Conservation (phyloP, 2,329 filamentous ascomycete species). For the Penicillium vulpinum region DNA sequence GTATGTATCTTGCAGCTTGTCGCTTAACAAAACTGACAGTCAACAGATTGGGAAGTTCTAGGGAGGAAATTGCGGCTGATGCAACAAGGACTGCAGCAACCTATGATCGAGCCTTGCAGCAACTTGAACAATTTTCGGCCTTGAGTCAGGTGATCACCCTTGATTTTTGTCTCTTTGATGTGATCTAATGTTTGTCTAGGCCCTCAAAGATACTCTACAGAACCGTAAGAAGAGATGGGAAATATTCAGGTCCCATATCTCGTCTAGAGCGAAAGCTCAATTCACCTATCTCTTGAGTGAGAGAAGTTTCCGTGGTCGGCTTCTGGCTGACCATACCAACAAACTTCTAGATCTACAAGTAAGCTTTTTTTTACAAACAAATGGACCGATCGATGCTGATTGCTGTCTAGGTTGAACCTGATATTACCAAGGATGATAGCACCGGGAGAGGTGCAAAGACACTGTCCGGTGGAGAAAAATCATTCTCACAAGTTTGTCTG, state of each 20-base stretch:
- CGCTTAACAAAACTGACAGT: constrained; percentile 25
- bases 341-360: constrained; percentile 76
- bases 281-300: constrained; percentile 89
- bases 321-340: constrained; percentile 74
- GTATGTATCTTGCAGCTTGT: constrained; percentile 27
- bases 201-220: constrained; percentile 61
- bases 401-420: constrained; percentile 58
- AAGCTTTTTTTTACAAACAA: neutral
- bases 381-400: constrained; percentile 8
- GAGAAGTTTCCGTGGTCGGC: constrained; percentile 79
- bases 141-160: constrained; percentile 40
- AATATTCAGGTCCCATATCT: constrained; percentile 80
- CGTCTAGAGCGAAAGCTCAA: constrained; percentile 77
- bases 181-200: constrained; percentile 34
- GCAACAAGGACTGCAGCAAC: constrained; percentile 39
- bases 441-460: constrained; percentile 84
- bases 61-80: constrained; percentile 62
- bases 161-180: constrained; percentile 14
- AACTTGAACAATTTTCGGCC: constrained; percentile 40
- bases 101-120: constrained; percentile 38
- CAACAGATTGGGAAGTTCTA: constrained; percentile 59
- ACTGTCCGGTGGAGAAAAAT: constrained; percentile 93
- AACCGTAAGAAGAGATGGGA: constrained; percentile 75
- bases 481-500: constrained; percentile 94
- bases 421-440: constrained; percentile 66